These are phyloP conservation scores for Talaromyces sp. DNA, from an alignment of 2,329 filamentous ascomycete genomes.

Conservation along the genomic window DNA sequence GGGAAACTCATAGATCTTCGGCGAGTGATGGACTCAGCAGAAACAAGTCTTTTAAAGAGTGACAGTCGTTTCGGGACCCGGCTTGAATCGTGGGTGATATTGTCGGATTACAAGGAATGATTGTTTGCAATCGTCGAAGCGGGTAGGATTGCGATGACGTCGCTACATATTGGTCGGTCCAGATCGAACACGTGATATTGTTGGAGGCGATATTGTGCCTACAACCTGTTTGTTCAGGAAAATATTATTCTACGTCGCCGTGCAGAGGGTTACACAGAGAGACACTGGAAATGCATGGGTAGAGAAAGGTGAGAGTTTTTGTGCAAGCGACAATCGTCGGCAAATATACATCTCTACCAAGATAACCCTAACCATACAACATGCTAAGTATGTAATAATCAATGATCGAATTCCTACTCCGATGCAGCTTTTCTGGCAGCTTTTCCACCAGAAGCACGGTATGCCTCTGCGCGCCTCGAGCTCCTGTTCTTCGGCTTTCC, in stretches of 20 bases:
- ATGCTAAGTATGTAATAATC: not conserved
- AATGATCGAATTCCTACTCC: not conserved
- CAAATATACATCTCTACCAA: not conserved
- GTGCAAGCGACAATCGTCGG: not conserved
- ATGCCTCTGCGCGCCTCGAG: slow-evolving; percentile 42
- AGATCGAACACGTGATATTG: not conserved
- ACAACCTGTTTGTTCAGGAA: not conserved
- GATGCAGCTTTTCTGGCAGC: slow-evolving; percentile 1
- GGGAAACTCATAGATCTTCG: not conserved
- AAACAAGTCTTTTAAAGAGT: not conserved
- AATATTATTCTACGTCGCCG: not conserved
- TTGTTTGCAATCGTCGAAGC: not conserved
- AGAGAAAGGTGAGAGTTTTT: not conserved
- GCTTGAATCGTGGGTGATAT: not conserved
- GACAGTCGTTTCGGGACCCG: not conserved
- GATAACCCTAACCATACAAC: not conserved
- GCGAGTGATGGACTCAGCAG: not conserved
- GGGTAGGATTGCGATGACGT: slow-evolving; percentile 10
- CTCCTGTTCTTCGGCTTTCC: slow-evolving; percentile 43
- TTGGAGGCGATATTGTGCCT: not conserved
- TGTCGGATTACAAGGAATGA: too few species aligned
- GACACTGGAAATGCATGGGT: not conserved
- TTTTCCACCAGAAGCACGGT: slow-evolving; percentile 34
- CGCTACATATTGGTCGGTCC: not conserved
- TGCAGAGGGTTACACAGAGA: not conserved